phyloP scores from a whole-genome alignment of 2,329 filamentous ascomycete genomes.

The Coleophoma cylindrospora region DNA sequence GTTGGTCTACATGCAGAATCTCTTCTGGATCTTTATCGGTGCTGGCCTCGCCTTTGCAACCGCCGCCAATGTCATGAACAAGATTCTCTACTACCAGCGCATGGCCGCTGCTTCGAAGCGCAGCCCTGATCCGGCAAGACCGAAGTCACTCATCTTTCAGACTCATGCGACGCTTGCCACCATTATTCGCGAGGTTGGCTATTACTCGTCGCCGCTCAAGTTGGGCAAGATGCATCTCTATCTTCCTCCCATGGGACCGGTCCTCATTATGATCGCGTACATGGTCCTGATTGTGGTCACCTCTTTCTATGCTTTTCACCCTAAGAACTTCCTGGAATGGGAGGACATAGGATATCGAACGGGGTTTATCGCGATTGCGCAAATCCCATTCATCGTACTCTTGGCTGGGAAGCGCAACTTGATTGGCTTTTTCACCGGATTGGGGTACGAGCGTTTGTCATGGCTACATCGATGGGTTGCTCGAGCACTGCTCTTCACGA shows the following conservation, averaged over 20 bases:
- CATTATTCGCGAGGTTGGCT: constrained; percentile 45
- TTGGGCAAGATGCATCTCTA: constrained; percentile 26
- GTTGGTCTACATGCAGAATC: constrained; percentile 35
- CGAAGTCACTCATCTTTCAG: constrained; percentile 40
- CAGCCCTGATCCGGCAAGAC: constrained; percentile 42
- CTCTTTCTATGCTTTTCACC: constrained; percentile 50
- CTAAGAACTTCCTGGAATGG: constrained; percentile 41
- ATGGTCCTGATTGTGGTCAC: constrained; percentile 44
- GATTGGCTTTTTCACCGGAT: constrained; percentile 58
- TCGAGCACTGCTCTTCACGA: constrained; percentile 44
- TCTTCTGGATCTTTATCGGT: constrained; percentile 42
- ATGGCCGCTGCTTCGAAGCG: constrained; percentile 35
- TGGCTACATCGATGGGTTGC: constrained; percentile 59
- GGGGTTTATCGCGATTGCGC: constrained; percentile 62
- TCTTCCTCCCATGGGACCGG: constrained; percentile 32
- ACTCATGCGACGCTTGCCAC: constrained; percentile 48
- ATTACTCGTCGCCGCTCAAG: constrained; percentile 35
- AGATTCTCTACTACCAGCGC: constrained; percentile 43
- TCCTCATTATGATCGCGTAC: constrained; percentile 37
- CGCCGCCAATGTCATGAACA: constrained; percentile 39
- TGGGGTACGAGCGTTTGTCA: constrained; percentile 62
- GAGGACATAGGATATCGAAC: constrained; percentile 55
- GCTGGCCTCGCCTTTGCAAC: constrained; percentile 36
- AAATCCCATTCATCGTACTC: constrained; percentile 62
- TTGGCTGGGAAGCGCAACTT: constrained; percentile 51